These are phyloP conservation scores for Singerocomus inundabilis DNA, from an alignment of 1,284 basidiomycete genomes.

Conservation along the genomic window DNA sequence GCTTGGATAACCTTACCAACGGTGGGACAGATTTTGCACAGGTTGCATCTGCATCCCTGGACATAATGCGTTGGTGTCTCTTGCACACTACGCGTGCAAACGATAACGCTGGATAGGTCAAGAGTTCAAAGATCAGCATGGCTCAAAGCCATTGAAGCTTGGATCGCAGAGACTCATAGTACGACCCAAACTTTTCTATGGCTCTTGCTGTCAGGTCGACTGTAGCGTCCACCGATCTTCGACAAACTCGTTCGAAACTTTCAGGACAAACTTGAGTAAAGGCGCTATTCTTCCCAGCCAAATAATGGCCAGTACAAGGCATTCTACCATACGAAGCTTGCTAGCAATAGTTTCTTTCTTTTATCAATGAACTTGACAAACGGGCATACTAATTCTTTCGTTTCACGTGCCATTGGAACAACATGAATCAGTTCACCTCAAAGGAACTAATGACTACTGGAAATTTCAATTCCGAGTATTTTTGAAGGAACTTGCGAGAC, in stretches of 20 bases:
- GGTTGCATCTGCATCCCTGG: slow-evolving; percentile 55
- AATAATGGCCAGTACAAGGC: slow-evolving; percentile 46
- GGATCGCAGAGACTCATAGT: slow-evolving; percentile 48
- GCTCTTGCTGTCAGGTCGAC: slow-evolving; percentile 43
- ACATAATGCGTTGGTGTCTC: slow-evolving; percentile 39
- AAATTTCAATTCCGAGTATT: too few relatives aligned
- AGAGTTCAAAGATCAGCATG: slow-evolving; percentile 52
- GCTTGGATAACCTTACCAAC: slow-evolving; percentile 46
- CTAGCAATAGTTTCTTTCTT: slow-evolving; percentile 48
- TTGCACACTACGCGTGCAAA: not conserved
- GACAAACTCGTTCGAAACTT: slow-evolving; percentile 33
- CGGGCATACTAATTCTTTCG: slow-evolving; percentile 41
- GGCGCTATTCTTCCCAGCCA: slow-evolving; percentile 39
- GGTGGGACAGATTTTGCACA: slow-evolving; percentile 65
- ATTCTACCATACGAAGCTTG: slow-evolving; percentile 53
- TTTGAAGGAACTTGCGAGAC: too few relatives aligned
- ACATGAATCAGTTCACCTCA: slow-evolving; percentile 39
- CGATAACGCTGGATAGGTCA: slow-evolving; percentile 3
- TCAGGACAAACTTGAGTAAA: slow-evolving; percentile 42
- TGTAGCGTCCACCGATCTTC: not conserved
- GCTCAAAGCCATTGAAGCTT: slow-evolving; percentile 40
- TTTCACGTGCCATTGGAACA: slow-evolving; percentile 42
- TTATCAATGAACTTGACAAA: slow-evolving; percentile 40
- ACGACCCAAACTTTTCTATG: slow-evolving; percentile 59
- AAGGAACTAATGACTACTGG: too few relatives aligned